These are phyloP conservation scores for Ophiosphaerella herpotricha DNA, from an alignment of 2,329 filamentous ascomycete species.

Conservation along the genomic window DNA sequence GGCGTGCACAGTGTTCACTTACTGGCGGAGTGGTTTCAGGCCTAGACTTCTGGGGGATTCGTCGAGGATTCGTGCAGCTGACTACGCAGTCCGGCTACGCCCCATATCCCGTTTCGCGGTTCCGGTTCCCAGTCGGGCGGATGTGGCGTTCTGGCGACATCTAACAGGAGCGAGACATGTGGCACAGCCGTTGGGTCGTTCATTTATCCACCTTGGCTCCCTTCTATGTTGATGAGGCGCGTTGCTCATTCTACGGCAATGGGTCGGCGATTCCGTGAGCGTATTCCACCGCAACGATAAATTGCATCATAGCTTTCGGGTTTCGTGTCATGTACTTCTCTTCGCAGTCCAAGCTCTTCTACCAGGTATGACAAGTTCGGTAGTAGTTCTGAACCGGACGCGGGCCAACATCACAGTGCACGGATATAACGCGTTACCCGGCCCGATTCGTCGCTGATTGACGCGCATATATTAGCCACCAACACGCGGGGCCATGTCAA, in stretches of 20 bases:
- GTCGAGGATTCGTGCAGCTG: not conserved
- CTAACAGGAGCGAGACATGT: not conserved
- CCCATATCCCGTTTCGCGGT: not conserved
- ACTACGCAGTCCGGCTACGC: not conserved
- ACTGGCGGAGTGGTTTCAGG: slow-evolving; percentile 2
- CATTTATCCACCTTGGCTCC: slow-evolving; percentile 16
- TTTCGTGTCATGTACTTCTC: not conserved
- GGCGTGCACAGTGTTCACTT: not conserved
- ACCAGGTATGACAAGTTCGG: not conserved
- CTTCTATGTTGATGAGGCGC: slow-evolving; percentile 3
- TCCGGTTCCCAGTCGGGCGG: slow-evolving; percentile 4
- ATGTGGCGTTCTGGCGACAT: slow-evolving; percentile 6
- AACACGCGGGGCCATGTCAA: slow-evolving; percentile 17
- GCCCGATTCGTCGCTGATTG: slow-evolving; percentile 9
- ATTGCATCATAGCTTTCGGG: not conserved
- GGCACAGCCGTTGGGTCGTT: slow-evolving; percentile 5
- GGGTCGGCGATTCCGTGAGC: not conserved
- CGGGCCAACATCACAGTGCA: not conserved
- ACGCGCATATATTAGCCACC: slow-evolving; percentile 10
- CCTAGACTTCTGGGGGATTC: not conserved
- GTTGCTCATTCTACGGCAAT: not conserved
- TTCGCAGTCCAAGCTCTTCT: not conserved
- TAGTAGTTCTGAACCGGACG: not conserved
- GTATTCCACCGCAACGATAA: not conserved
- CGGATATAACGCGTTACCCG: not conserved